Conservation (phyloP, 2,329 filamentous ascomycete species). For the Alternaria arborescens region DNA sequence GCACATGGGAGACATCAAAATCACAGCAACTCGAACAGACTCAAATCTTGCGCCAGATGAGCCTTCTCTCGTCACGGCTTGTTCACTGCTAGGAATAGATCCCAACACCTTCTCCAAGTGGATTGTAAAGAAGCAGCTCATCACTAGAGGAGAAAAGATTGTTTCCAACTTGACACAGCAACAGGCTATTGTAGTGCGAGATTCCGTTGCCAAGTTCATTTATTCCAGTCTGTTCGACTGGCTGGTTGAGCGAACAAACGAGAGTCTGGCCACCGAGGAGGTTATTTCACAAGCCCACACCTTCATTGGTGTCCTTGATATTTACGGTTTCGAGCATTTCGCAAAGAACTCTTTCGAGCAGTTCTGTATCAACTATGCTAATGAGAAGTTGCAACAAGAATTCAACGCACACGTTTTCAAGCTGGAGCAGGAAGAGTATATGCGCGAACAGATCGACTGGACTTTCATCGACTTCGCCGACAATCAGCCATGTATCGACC, state of each 20-base stretch:
- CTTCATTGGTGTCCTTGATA: constrained; percentile 98
- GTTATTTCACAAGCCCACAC: constrained; percentile 82
- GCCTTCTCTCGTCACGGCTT: constrained; percentile 82
- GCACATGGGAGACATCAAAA: constrained; percentile 96
- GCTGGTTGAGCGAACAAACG: constrained; percentile 97
- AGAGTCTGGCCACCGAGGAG: constrained; percentile 85
- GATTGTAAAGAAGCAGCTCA: constrained; percentile 98
- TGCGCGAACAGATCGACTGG: constrained; percentile 97
- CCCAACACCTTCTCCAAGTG: constrained; percentile 89
- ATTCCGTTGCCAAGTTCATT: constrained; percentile 98
- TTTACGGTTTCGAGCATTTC: constrained; percentile 99
- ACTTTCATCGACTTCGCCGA: constrained; percentile 99
- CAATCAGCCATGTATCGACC: constrained; percentile 97
- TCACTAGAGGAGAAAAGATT: constrained; percentile 97
- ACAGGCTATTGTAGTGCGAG: constrained; percentile 91
- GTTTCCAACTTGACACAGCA: constrained; percentile 93
- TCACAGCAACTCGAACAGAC: constrained; percentile 87
- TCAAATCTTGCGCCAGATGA: constrained; percentile 83
- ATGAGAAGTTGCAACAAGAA: constrained; percentile 98
- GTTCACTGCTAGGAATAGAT: constrained; percentile 86
- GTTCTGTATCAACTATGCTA: constrained; percentile 99
- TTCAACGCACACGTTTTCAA: constrained; percentile 99
- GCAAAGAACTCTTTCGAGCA: constrained; percentile 99
- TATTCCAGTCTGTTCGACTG: constrained; percentile 99
- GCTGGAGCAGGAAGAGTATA: constrained; percentile 96